A percentile compares a stretch with the other conserved stretches of the same genome.
phyloP scores from a whole-genome alignment of 1,284 basidiomycete genomes.

The Boletus smithii region DNA sequence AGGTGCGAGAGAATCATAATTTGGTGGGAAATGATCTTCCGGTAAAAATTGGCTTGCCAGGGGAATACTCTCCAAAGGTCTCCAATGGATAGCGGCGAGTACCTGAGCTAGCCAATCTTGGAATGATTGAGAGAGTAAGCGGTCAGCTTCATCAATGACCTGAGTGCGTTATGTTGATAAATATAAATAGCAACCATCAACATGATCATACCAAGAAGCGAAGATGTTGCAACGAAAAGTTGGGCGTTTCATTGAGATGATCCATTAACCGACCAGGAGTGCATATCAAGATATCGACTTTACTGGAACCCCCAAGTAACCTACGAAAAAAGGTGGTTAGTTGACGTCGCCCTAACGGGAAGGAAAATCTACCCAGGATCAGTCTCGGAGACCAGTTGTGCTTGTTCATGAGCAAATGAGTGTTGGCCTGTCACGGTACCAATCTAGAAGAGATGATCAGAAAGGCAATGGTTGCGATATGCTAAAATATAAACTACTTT shows the following conservation, averaged over 20 bases:
- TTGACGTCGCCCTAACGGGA: neutral
- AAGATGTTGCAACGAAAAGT: constrained; percentile 91
- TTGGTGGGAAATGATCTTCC: constrained; percentile 17
- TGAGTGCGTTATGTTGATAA: constrained; percentile 31
- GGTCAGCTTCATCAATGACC: constrained; percentile 98
- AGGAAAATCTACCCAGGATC: constrained; percentile 40
- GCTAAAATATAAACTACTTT: constrained; percentile 50
- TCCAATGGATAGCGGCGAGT: constrained; percentile 64
- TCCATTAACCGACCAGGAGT: constrained; percentile 96
- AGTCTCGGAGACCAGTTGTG: constrained; percentile 60
- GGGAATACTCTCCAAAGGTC: constrained; percentile 20
- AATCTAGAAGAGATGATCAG: constrained; percentile 45
- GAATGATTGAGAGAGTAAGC: constrained; percentile 91
- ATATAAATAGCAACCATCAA: neutral
- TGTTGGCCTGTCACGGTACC: constrained; percentile 81
- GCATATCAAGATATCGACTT: constrained; percentile 91
- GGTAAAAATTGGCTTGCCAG: neutral
- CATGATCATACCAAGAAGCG: constrained; percentile 70
- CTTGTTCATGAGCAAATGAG: constrained; percentile 80
- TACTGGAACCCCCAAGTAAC: constrained; percentile 74
- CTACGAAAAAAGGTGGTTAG: constrained; percentile 34
- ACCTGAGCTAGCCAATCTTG: constrained; percentile 92
- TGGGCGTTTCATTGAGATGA: constrained; percentile 83
- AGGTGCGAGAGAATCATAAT: constrained; percentile 59
- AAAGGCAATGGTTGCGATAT: neutral